Evolutionary conservation across 2,329 filamentous ascomycete species (phyloP), one percentile per base, ranked within the genome.

Genomic region (Elsinoe perseae): DNA sequence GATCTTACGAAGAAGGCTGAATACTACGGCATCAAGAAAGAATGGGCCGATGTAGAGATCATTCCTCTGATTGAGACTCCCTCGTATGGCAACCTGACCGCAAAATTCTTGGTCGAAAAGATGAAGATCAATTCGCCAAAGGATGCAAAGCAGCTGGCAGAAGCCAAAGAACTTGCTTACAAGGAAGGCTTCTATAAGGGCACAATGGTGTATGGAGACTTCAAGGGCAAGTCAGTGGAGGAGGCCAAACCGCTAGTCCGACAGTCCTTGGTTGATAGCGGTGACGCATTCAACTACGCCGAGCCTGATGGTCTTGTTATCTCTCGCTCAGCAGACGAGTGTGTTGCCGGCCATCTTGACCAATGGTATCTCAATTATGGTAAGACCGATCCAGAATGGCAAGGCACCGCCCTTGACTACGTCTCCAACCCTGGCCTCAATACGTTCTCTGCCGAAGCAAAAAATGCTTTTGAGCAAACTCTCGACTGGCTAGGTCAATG

Each of bases 351-450:
- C 27, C 84, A 92, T 62, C 84, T 97, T 67, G 92, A 96, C 65
- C 93, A 98, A 73, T 98, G 93, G 91, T 98, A 95, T 74, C 77
- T 98, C 65, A 92, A 96, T 73, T 98, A 98, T 67, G 93, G 93
- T 60, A 73, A 73, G 53, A 87, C 91, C 73, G 82, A 85, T 64
- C 73, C 75, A 42, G 80, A 85, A 50, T 97, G 93, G 93, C 87
- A 87, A 67, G 75, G 87, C 60, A 77, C 80, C 42, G 89, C 87
- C 12, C 76, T 91, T 55, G 79, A 85, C 62, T 85, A 87, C 68
- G 83, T 95, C 46, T 80, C 84, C 66, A 80, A 78, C 57, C 78
- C 81, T 58, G 80, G 80, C 60, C 75, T 96, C 60, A 87, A 96
- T 71, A 88, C 87, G 6, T 97, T 87, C 74, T 82, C 89, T 50